Evolutionary conservation across 139 green algal genomes (phyloP), one percentile per base, ranked within the genome.

Genomic region (Penium margaritaceum): DNA sequence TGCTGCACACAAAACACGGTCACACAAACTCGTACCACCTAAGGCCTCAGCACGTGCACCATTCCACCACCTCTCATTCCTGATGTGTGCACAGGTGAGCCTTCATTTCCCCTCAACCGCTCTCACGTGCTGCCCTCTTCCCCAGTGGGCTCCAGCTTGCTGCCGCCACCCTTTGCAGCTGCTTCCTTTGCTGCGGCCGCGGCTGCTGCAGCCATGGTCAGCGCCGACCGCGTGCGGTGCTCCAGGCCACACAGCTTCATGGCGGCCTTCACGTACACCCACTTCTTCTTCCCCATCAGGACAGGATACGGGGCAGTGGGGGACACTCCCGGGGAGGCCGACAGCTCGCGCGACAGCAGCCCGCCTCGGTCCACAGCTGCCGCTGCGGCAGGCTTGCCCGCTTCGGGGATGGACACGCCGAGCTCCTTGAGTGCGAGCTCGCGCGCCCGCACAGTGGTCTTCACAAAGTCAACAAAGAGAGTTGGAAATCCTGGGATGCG

Each of bases 401-500:
- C 29, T 15, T 27, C 51, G 4, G 30, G 30, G 51, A 24, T 33
- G 2, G 51, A 60, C 24, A 24, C 51, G 15, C 24, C 15, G 51
- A 60, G 51, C 24, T 60, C 24, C 12, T n/a, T 24, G 21, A 60
- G 51, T n/a, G 29, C 24, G 24, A 24, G 24, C 0, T n/a, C 51
- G 21, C 51, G 51, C 51, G 29, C 30, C 24, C 51, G 51, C 51
- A 70, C 63, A 24, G 39, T 5, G 29, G 21, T 19, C 51, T 37
- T 41, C 33, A 74, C n/a, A 44, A 74, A 74, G 30, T 62, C 34
- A 3, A 64, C 27, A 36, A 74, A 74, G 32, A 67, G 34, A 2
- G 67, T 21, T 2, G 24, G 24, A 17, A 65, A 74, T 5, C 21
- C 47, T 2, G 66, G 66, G 27, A 74, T 35, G 32, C 66, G 66